A percentile compares a stretch with the other conserved stretches of the same genome.
These are phyloP conservation scores for Gamarada debralockiae DNA, from an alignment of 495 filamentous ascomycete species.

Conservation along the genomic window DNA sequence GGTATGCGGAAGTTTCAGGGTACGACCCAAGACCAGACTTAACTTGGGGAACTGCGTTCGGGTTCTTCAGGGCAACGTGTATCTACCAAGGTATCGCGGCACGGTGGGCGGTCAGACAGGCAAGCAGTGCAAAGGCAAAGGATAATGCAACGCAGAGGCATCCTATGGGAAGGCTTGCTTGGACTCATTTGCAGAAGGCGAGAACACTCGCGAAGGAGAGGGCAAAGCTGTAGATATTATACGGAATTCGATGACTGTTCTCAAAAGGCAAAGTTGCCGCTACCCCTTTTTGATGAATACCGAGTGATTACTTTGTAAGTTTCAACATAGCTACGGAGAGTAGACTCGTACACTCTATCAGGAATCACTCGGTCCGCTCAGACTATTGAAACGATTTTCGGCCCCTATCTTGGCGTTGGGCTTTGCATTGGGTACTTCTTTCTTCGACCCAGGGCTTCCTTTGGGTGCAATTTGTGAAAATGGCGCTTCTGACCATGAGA, in stretches of 20 bases:
- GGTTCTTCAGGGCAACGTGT: constrained; percentile 59
- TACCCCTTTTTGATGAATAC: too few relatives aligned
- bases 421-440: too few relatives aligned
- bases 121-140: constrained; percentile 77
- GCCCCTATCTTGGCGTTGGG: too few relatives aligned
- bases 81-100: constrained; percentile 96
- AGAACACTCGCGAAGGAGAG: constrained; percentile 31
- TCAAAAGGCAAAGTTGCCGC: not conserved
- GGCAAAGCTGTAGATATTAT: constrained; percentile 47
- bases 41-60: constrained; percentile 63
- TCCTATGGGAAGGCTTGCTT: constrained; percentile 70
- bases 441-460: too few relatives aligned
- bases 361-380: too few relatives aligned
- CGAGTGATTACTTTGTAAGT: too few relatives aligned
- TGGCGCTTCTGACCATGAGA: too few relatives aligned
- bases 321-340: too few relatives aligned
- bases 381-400: too few relatives aligned
- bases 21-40: constrained; percentile 63
- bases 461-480: too few relatives aligned
- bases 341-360: too few relatives aligned
- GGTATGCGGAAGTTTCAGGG: constrained; percentile 72
- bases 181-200: constrained; percentile 58
- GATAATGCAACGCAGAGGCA: constrained; percentile 63
- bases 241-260: not conserved
- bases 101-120: constrained; percentile 77